Evolutionary conservation across 495 filamentous ascomycete genomes (phyloP).

Genomic region (Podospora sp.): DNA sequence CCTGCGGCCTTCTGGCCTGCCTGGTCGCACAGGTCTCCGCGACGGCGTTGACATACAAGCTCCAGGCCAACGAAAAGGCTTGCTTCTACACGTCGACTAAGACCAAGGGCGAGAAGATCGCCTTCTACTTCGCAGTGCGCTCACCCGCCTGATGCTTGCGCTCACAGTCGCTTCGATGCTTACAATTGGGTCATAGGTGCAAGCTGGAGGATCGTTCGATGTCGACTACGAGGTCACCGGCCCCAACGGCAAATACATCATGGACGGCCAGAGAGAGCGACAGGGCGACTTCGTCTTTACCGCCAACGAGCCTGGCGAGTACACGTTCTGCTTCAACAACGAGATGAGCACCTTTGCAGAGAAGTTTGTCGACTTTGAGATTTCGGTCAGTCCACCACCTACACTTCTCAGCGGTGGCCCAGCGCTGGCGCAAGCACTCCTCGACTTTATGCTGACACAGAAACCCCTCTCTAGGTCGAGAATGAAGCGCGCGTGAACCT

Average conservation of each 20-base stretch:
- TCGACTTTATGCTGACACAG: conserved; percentile 19
- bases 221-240: conserved; percentile 88
- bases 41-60: conserved; percentile 93
- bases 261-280: conserved; percentile 88
- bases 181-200: conserved; percentile 61
- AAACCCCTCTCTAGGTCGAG: conserved; percentile 69
- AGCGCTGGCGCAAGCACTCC: conserved; percentile 5
- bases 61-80: conserved; percentile 85
- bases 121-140: conserved; percentile 97
- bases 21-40: conserved; percentile 63
- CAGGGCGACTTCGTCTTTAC: conserved; percentile 99
- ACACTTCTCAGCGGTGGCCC: not conserved
- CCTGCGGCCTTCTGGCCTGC: conserved; percentile 65
- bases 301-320: conserved; percentile 88
- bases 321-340: conserved; percentile 97
- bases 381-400: conserved; percentile 65
- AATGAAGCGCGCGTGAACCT: conserved; percentile 84
- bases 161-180: not conserved
- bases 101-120: conserved; percentile 78
- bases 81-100: conserved; percentile 89
- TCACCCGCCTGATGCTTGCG: conserved; percentile 14
- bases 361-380: conserved; percentile 99
- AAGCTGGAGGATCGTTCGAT: conserved; percentile 96
- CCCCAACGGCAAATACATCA: conserved; percentile 77
- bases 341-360: conserved; percentile 97